Evolutionary conservation across 257 asterid genomes (phyloP), one percentile per base, ranked within the genome.

Genomic region (Solanum raphanifolium): DNA sequence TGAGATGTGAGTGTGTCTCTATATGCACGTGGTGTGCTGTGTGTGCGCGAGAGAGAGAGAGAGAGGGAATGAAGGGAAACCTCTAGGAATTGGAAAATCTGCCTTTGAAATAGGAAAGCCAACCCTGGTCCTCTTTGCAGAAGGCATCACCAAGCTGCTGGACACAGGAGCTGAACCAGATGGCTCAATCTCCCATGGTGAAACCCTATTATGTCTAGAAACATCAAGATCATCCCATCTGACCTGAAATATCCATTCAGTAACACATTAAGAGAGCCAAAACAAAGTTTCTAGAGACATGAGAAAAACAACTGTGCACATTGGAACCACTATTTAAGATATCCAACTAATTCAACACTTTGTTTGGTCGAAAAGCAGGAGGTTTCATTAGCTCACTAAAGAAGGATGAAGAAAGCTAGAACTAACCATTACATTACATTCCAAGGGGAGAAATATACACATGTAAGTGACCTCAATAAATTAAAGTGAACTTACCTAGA

Each of bases 181-280:
- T 75, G 92, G 94, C 91, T 96, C 99, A 89, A 97, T 93, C 92
- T 97, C 99, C 99, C 99, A 97, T 31, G 99, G 99, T 39, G 99
- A 97, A 43, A 97, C 98, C 91, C 99, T 91, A 85, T 93, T 94
- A 21, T 93, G 92, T 32, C 95, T 93, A 86, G 93, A 91, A 29
- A 91, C 92, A 89, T 95, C 99, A 93, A 94, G 87, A 90, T 95
- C 98, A 88, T 97, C 99, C 99, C 98, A 96, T 89, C 98, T 92
- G 74, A 97, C 99, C 99, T 97, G 95, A 87, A 88, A n/a, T 48
- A 82, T 20, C 31, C 69, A 20, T 31, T 46, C 83, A 76, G 29
- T 3, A 29, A 82, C 43, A 31, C 71, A 9, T 82, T 48, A 20
- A 31, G 43, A 48, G 31, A 82, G 85, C 29, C 6, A 1, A 20